A percentile compares a stretch with the other conserved stretches of the same genome.
phyloP scores from a whole-genome alignment of 2,329 filamentous ascomycete species.

The Ophiostoma ips region DNA sequence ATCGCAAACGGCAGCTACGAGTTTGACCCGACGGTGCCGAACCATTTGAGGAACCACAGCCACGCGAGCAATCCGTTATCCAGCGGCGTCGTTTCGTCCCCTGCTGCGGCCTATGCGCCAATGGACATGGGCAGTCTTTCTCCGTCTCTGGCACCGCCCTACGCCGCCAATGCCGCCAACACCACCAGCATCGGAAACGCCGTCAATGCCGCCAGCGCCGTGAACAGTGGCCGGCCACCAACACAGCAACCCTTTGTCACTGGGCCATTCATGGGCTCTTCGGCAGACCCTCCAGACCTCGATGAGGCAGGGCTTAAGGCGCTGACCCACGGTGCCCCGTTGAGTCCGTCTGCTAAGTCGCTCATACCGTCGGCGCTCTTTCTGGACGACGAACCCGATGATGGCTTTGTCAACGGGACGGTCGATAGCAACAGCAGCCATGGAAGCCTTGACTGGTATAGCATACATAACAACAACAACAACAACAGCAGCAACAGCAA shows the following conservation, averaged over 20 bases:
- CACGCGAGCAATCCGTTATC: slow-evolving; percentile 34
- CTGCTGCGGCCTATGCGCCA: background rate
- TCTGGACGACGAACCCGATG: slow-evolving; percentile 37
- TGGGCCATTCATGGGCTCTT: slow-evolving; percentile 37
- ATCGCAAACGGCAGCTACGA: slow-evolving; percentile 26
- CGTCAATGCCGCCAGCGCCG: too few relatives aligned
- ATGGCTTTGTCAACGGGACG: slow-evolving; percentile 7
- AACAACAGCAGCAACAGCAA: background rate
- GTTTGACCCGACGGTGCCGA: slow-evolving; percentile 26
- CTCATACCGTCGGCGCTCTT: slow-evolving; percentile 54
- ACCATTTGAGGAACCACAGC: slow-evolving; percentile 34
- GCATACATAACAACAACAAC: background rate
- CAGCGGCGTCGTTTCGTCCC: slow-evolving; percentile 17
- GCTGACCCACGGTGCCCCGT: slow-evolving; percentile 50
- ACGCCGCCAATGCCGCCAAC: background rate
- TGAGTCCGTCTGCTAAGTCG: slow-evolving; percentile 64
- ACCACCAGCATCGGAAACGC: too few relatives aligned
- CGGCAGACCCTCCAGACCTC: slow-evolving; percentile 29
- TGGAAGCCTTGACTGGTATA: slow-evolving; percentile 2
- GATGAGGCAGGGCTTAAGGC: slow-evolving; percentile 50
- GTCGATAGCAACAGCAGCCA: slow-evolving; percentile 5
- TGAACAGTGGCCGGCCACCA: slow-evolving; percentile 3
- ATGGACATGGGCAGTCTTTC: slow-evolving; percentile 20
- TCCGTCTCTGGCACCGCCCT: slow-evolving; percentile 23
- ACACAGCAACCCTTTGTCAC: slow-evolving; percentile 36